These are phyloP conservation scores for Heliamphora ciliata DNA, from an alignment of 179 eudicot genomes.

Conservation along the genomic window DNA sequence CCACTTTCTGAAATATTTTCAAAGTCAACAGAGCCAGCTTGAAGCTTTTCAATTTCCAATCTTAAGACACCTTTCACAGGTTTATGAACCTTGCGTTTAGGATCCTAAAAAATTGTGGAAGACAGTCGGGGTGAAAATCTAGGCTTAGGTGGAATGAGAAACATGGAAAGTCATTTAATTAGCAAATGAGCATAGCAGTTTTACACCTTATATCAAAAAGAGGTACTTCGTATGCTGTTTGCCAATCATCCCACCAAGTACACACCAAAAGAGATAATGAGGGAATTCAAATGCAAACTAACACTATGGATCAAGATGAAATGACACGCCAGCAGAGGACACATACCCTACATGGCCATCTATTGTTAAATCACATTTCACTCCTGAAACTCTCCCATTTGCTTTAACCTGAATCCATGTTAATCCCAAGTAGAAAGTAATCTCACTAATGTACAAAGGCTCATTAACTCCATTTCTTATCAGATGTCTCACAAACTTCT, in stretches of 20 bases:
- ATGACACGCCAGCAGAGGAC: too few relatives aligned
- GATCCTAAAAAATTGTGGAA: slow-evolving; percentile 48
- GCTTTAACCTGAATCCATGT: not conserved
- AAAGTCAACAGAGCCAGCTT: slow-evolving; percentile 59
- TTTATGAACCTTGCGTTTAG: slow-evolving; percentile 91
- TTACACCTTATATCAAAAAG: not conserved
- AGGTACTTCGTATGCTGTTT: not conserved
- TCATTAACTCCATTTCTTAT: not conserved
- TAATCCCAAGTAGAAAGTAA: not conserved
- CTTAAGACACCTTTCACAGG: slow-evolving; percentile 90
- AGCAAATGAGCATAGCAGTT: not conserved
- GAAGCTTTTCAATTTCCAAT: slow-evolving; percentile 95
- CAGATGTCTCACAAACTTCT: not conserved
- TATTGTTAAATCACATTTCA: too few relatives aligned
- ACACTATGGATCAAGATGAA: too few relatives aligned
- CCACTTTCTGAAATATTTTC: slow-evolving; percentile 72
- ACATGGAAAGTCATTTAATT: not conserved
- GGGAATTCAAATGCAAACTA: too few relatives aligned
- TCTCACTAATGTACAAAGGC: not conserved
- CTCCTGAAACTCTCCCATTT: not conserved
- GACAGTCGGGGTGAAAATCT: not conserved
- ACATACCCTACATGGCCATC: too few relatives aligned
- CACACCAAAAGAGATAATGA: not conserved
- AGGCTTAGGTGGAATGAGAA: slow-evolving; percentile 1
- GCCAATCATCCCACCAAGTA: not conserved